A percentile compares a stretch with the other conserved stretches of the same genome.
Conservation (phyloP, 768 basidiomycete species). For the Kwoniella sp. region DNA sequence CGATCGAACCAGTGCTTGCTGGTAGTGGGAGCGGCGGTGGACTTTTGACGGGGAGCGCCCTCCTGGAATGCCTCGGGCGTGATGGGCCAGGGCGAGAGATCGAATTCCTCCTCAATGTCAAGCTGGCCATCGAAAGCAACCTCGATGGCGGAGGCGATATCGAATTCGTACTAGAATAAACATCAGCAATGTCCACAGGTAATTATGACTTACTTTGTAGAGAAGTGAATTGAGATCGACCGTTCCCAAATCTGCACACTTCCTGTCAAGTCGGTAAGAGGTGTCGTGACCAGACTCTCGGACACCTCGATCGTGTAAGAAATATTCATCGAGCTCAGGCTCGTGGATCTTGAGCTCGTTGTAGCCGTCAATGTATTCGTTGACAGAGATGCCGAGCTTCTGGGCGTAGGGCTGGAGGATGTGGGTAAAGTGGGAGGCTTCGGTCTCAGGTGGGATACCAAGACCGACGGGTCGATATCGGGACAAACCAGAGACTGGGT, state of each 20-base stretch:
- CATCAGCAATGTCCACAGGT: slow-evolving; percentile 16
- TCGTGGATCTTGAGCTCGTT: slow-evolving; percentile 80
- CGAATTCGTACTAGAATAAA: slow-evolving; percentile 72
- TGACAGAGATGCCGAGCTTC: slow-evolving; percentile 87
- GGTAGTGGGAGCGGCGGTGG: slow-evolving; percentile 60
- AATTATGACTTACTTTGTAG: slow-evolving; percentile 65
- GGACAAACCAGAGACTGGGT: slow-evolving; percentile 90
- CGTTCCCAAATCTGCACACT: slow-evolving; percentile 93
- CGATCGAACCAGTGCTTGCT: slow-evolving; percentile 92
- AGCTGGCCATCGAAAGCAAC: slow-evolving; percentile 93
- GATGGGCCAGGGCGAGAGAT: slow-evolving; percentile 82
- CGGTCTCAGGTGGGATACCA: slow-evolving; percentile 97
- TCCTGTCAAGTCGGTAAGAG: slow-evolving; percentile 95
- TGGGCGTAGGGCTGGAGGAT: slow-evolving; percentile 91
- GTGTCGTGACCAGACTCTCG: slow-evolving; percentile 97
- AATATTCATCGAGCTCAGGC: slow-evolving; percentile 92
- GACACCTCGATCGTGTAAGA: slow-evolving; percentile 92
- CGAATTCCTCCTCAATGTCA: slow-evolving; percentile 88
- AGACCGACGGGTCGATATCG: slow-evolving; percentile 90
- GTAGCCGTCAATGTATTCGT: slow-evolving; percentile 96
- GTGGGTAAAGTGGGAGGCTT: slow-evolving; percentile 97
- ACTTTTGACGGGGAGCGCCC: slow-evolving; percentile 35
- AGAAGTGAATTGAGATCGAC: slow-evolving; percentile 92
- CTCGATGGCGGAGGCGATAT: slow-evolving; percentile 95
- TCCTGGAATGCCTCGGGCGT: slow-evolving; percentile 60